Conservation (phyloP, 2,329 filamentous ascomycete genomes). For the Colletotrichum limetticola region DNA sequence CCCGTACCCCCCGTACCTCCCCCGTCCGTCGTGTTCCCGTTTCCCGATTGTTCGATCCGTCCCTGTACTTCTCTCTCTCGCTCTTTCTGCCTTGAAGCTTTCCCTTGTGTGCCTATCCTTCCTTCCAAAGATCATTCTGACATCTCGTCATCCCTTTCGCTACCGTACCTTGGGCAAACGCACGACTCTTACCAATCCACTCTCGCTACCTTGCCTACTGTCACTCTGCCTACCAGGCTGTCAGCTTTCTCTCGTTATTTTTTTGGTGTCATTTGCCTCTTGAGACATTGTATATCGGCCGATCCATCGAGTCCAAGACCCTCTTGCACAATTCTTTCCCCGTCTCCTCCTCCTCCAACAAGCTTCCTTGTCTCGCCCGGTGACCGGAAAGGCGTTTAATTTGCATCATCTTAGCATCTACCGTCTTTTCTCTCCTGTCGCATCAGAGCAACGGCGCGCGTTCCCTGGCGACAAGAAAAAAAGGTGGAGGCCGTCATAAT, state of each 20-base stretch:
- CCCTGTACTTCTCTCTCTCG: not conserved
- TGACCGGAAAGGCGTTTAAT: slow-evolving; percentile 18
- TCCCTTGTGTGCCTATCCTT: not conserved
- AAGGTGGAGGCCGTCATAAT: slow-evolving; percentile 31
- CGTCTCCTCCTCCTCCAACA: slow-evolving; percentile 6
- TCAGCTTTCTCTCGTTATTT: not conserved
- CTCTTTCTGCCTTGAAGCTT: not conserved
- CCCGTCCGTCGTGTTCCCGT: slow-evolving; percentile 9
- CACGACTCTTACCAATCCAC: not conserved
- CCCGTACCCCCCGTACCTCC: not conserved
- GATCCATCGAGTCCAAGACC: slow-evolving; percentile 29
- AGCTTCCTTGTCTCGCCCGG: slow-evolving; percentile 17
- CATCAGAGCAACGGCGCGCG: slow-evolving; percentile 14
- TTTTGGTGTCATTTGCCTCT: not conserved
- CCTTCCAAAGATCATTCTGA: not conserved
- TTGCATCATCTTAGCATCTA: slow-evolving; percentile 18
- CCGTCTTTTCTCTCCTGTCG: slow-evolving; percentile 2
- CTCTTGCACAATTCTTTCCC: too few species aligned
- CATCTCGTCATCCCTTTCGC: not conserved
- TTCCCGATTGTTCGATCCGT: slow-evolving; percentile 22
- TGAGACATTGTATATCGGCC: slow-evolving; percentile 12
- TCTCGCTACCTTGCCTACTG: not conserved
- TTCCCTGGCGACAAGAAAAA: slow-evolving; percentile 1
- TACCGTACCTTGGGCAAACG: not conserved
- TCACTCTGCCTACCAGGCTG: too few species aligned